These are phyloP conservation scores for Neurospora sp. DNA, from an alignment of 495 filamentous ascomycete species.

Conservation along the genomic window DNA sequence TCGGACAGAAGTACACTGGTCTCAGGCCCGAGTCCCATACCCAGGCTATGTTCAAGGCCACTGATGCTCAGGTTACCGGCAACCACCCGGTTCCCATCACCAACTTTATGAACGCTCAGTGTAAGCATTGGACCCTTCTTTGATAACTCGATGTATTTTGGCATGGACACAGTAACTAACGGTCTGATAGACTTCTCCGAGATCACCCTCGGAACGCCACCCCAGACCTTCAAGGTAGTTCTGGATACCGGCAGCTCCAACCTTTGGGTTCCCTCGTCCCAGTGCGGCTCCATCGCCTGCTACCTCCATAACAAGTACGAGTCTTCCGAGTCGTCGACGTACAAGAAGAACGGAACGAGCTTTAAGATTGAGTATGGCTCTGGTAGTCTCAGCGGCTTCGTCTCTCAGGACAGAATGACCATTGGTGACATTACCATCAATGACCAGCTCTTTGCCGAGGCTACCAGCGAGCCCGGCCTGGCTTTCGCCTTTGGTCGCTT, in stretches of 20 bases:
- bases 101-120: conserved; percentile 99
- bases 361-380: conserved; percentile 97
- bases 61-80: conserved; percentile 51
- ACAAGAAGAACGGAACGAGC: conserved; percentile 80
- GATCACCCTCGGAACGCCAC: conserved; percentile 82
- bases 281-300: conserved; percentile 95
- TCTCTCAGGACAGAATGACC: conserved; percentile 72
- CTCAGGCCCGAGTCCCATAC: conserved; percentile 56
- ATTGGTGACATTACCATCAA: conserved; percentile 86
- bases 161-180: background rate
- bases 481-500: conserved; percentile 98
- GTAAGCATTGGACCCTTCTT: conserved; percentile 41
- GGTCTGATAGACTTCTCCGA: conserved; percentile 77
- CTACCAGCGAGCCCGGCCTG: conserved; percentile 84
- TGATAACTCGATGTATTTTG: background rate
- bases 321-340: conserved; percentile 78
- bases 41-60: conserved; percentile 69
- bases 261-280: conserved; percentile 88
- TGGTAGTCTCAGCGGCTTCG: conserved; percentile 85
- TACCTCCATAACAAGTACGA: conserved; percentile 97
- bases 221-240: conserved; percentile 95
- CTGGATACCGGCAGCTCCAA: conserved; percentile 99
- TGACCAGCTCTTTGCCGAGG: conserved; percentile 90
- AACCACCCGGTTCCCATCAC: conserved; percentile 79
- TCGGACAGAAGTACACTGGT: conserved; percentile 94